Conservation (phyloP, 345 rosid genomes). For the Hibiscus syriacus region DNA sequence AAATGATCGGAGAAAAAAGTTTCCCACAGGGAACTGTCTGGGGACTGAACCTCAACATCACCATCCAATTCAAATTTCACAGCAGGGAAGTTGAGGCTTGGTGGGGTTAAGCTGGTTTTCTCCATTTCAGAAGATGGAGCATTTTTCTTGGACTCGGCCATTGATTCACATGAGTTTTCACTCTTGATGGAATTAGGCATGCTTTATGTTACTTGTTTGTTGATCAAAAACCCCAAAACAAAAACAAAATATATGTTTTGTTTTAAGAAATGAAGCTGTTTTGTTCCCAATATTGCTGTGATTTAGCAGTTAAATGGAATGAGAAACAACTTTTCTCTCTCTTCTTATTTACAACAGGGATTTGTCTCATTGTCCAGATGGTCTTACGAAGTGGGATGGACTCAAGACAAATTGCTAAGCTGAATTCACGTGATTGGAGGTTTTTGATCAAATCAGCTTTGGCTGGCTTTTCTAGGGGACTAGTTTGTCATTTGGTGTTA, state of each 20-base stretch:
- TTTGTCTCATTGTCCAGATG: not conserved
- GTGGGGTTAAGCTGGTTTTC: constrained; percentile 15
- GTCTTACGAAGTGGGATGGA: not conserved
- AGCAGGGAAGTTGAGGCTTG: not conserved
- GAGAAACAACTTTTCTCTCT: not conserved
- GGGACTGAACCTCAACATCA: not conserved
- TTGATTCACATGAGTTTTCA: not conserved
- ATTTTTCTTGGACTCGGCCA: constrained; percentile 4
- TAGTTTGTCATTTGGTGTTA: not conserved
- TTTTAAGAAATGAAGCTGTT: no score
- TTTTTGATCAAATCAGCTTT: constrained; percentile 11
- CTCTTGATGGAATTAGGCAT: not conserved
- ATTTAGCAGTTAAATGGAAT: no score
- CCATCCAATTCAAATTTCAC: not conserved
- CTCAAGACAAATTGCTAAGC: not conserved
- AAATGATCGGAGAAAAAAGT: not conserved
- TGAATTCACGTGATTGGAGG: constrained; percentile 17
- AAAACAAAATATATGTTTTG: no score
- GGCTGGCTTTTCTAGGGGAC: constrained; percentile 23
- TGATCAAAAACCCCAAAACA: no score
- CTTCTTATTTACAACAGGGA: not conserved
- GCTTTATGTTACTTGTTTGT: not conserved
- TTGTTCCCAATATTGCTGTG: no score
- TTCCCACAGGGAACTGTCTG: not conserved
- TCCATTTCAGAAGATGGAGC: not conserved